Evolutionary conservation across 1,139 yeast genomes (phyloP), one percentile per base, ranked within the genome.

Genomic region (Sugiyamaella pinicola): DNA sequence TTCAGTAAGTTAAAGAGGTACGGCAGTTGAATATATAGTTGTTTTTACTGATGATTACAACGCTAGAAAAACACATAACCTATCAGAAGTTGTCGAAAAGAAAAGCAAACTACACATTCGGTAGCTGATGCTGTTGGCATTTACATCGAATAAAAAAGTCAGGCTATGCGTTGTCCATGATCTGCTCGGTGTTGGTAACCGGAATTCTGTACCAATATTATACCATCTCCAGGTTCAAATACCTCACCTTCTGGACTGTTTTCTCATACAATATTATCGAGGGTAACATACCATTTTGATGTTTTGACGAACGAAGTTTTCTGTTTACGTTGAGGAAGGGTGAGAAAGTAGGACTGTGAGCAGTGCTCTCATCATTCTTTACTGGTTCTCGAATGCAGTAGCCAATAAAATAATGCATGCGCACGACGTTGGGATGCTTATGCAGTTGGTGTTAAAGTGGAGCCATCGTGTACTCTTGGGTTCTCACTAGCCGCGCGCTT

Each of bases 211-310:
- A n/a, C n/a, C n/a, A n/a, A n/a, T n/a, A n/a, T n/a, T n/a, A n/a
- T n/a, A n/a, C n/a, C n/a, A n/a, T n/a, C n/a, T n/a, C n/a, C n/a
- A n/a, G n/a, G n/a, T n/a, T n/a, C n/a, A n/a, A n/a, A n/a, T n/a
- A n/a, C n/a, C n/a, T 24, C 28, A 24, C 28, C 28, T 24, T 24
- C 28, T 24, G 28, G 9, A 5, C 28, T 24, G 8, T 24, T 24
- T 24, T 24, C 9, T 24, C 5, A 24, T 24, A n/a, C n/a, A n/a
- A n/a, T n/a, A n/a, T n/a, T n/a, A n/a, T n/a, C n/a, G n/a, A n/a
- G n/a, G n/a, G n/a, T n/a, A 18, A 45, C 49, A 35, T 37, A 45
- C 49, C 49, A 45, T 45, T 45, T 35, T 45, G 29, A n/a, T n/a
- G 31, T 43, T 33, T 43, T 3, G 28, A n/a, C 15, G 1, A 17